Evolutionary conservation across 805 yeast species (phyloP), one percentile per base, ranked within the genome.

Genomic region (Candida sakaeoensis): DNA sequence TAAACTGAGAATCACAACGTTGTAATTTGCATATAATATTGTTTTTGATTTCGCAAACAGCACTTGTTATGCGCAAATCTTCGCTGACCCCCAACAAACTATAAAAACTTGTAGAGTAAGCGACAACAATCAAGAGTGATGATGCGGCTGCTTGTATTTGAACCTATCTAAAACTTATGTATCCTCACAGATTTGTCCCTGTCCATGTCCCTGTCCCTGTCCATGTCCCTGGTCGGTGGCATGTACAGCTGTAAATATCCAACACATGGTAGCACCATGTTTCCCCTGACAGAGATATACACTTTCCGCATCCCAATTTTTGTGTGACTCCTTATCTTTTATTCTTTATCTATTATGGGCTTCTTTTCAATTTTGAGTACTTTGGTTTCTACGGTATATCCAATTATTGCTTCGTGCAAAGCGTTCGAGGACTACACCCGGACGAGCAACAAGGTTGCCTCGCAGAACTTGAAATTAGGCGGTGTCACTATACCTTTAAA

Each of bases 331-430:
- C 19, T 24, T 33, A 33, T 33, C 37, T 33, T 6, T n/a, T 18
- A 32, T 10, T 9, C 25, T 14, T 29, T 4, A 19, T 23, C 12
- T 5, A 10, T 13, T 12, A 45, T 45, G 48, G 51, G 52, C 10
- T 37, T 53, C 19, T 52, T 54, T 40, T 42, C 47, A 32, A 35
- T 51, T 8, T 51, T 51, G 38, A 48, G 74, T 35, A 40, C 58
- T 6, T 24, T 54, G 25, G 61, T 74, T 18, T 65, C 81, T 7
- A 63, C 77, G 25, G 65, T 70, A 8, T 77, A 79, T 57, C 89
- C 89, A 2, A 57, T 76, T 12, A 55, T 77, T 43, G 83, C 83
- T 37, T 77, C 87, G 3, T 80, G 68, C 58, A 72, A 66, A 45
- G 79, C 87, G 1, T 65, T 79, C 40, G 71, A 74, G 39, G 49